Conservation (phyloP, 805 yeast species). For the Teunomyces gatunensis region DNA sequence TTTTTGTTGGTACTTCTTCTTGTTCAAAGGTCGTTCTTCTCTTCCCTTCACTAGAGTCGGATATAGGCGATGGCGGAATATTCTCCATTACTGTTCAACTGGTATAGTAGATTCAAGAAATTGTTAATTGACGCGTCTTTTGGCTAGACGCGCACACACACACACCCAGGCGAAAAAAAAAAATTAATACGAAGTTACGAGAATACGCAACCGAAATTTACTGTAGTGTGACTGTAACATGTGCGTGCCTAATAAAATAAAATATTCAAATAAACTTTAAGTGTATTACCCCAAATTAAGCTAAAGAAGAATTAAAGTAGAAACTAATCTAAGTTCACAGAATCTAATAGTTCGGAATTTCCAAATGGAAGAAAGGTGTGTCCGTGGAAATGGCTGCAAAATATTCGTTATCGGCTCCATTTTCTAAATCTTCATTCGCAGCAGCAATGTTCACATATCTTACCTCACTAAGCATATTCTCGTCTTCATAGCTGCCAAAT, state of each 20-base stretch:
- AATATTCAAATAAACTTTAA: neutral
- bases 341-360: slow-evolving; percentile 55
- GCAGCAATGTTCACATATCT: slow-evolving; percentile 42
- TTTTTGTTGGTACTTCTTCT: slow-evolving; percentile 7
- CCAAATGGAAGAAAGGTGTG: slow-evolving; percentile 77
- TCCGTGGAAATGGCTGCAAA: slow-evolving; percentile 59
- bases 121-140: neutral
- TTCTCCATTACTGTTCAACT: neutral
- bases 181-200: neutral
- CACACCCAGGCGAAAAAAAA: neutral
- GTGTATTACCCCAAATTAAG: neutral
- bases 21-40: slow-evolving; percentile 11
- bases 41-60: neutral
- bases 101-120: neutral
- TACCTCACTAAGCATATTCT: slow-evolving; percentile 33
- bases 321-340: neutral
- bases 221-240: no score
- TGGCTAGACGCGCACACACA: neutral
- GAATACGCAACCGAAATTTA: neutral
- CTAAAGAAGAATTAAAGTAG: neutral
- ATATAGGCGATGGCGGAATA: neutral
- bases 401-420: slow-evolving; percentile 30
- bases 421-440: slow-evolving; percentile 30
- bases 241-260: no score
- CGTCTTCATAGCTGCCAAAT: slow-evolving; percentile 60